Evolutionary conservation across 1,139 yeast genomes (phyloP).

Genomic region (Magnusiomyces paraingens): DNA sequence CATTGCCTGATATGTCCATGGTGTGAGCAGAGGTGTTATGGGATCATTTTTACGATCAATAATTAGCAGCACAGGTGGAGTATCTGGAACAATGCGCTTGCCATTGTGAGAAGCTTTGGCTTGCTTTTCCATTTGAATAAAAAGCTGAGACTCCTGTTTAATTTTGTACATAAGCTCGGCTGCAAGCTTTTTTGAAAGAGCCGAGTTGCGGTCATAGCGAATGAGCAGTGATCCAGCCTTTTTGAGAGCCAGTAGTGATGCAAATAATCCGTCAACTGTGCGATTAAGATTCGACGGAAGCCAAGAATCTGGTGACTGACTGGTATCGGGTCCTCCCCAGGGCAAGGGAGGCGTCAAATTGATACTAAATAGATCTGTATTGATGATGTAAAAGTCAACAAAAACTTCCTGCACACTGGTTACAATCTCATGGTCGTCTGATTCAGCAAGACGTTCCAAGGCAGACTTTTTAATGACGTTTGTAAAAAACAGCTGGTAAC

Average conservation of each 20-base stretch:
- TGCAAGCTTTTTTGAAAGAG: constrained; percentile 59
- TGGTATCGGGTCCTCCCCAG: constrained; percentile 18
- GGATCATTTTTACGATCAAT: constrained; percentile 88
- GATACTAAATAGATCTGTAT: constrained; percentile 57
- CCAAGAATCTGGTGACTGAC: constrained; percentile 39
- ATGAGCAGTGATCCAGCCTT: constrained; percentile 59
- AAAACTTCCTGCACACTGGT: constrained; percentile 72
- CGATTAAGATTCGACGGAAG: constrained; percentile 44
- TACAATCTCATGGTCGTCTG: constrained; percentile 81
- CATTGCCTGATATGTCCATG: constrained; percentile 99
- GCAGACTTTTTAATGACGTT: constrained; percentile 68
- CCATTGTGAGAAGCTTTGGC: background rate
- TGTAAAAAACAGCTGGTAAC: constrained; percentile 70
- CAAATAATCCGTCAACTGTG: constrained; percentile 47
- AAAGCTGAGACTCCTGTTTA: constrained; percentile 44
- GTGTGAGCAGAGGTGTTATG: constrained; percentile 80
- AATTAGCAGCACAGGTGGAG: constrained; percentile 69
- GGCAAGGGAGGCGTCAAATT: constrained; percentile 29
- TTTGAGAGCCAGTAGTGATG: constrained; percentile 66
- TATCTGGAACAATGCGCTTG: constrained; percentile 40
- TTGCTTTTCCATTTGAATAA: constrained; percentile 26
- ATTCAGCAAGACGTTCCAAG: constrained; percentile 80
- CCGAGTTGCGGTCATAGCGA: constrained; percentile 63
- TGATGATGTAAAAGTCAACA: constrained; percentile 72
- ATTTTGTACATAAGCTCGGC: constrained; percentile 46